Evolutionary conservation across 2,329 filamentous ascomycete species (phyloP).

Genomic region (Cryphonectria naterciae): DNA sequence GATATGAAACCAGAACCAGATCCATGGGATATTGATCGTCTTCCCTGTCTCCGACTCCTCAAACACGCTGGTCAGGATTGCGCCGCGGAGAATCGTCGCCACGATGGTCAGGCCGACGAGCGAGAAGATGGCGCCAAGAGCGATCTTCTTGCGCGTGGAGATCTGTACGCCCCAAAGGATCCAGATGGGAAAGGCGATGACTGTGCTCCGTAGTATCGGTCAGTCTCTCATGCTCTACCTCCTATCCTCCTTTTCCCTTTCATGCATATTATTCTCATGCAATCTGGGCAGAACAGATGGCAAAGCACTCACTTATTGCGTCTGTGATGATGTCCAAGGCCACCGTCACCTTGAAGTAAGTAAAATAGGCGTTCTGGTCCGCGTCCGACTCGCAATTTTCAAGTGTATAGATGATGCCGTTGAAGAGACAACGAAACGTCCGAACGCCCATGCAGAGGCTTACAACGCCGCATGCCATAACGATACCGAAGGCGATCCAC

Average conservation of each 20-base stretch:
- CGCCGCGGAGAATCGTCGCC: conserved; percentile 25
- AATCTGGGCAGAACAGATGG: neutral
- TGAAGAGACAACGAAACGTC: conserved; percentile 27
- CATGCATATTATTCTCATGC: neutral
- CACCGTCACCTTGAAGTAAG: conserved; percentile 27
- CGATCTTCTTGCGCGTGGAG: conserved; percentile 23
- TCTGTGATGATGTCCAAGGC: conserved; percentile 24
- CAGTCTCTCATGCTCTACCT: neutral
- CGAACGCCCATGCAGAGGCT: conserved; percentile 24
- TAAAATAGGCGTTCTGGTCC: conserved; percentile 26
- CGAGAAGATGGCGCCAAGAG: conserved; percentile 26
- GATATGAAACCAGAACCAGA: conserved; percentile 30
- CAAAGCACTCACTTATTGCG: conserved; percentile 11
- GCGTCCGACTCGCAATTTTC: conserved; percentile 18
- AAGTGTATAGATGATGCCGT: conserved; percentile 19
- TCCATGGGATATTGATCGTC: conserved; percentile 28
- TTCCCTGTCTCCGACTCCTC: conserved; percentile 19
- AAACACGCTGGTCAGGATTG: conserved; percentile 25
- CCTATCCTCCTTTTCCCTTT: neutral
- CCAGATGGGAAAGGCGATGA: conserved; percentile 28
- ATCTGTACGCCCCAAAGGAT: conserved; percentile 28
- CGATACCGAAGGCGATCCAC: conserved; percentile 23
- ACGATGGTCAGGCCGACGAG: conserved; percentile 28
- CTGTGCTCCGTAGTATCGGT: neutral
- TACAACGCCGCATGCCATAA: conserved; percentile 21